Conservation (phyloP, 2,329 filamentous ascomycete species). For the Botryotinia convoluta region DNA sequence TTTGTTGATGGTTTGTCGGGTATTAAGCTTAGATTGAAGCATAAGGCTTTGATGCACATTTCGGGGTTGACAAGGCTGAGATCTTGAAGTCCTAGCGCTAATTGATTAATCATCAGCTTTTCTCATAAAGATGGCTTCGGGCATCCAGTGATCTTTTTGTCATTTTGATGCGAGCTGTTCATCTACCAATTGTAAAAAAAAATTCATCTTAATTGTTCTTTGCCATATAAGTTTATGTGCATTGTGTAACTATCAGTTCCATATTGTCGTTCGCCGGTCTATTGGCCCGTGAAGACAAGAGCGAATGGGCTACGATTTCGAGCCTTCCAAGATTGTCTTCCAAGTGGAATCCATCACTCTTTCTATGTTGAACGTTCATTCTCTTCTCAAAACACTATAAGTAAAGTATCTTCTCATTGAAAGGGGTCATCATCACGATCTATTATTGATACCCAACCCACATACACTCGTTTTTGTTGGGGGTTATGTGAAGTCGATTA, state of each 20-base stretch:
- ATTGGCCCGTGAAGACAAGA: not conserved
- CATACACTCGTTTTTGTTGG: not conserved
- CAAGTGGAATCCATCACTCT: conserved; percentile 5
- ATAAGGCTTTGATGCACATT: not conserved
- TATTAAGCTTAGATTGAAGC: not conserved
- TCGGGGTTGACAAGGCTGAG: conserved; percentile 4
- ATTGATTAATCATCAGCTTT: not conserved
- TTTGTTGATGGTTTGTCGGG: not conserved
- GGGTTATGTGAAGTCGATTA: not conserved
- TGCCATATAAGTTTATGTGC: not conserved
- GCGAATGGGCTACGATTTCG: not conserved
- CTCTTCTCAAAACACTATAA: not conserved
- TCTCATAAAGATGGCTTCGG: not conserved
- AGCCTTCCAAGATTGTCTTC: not conserved
- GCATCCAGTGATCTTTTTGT: not conserved
- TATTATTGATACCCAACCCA: not conserved
- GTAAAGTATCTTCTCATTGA: not conserved
- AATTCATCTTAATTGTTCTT: not conserved
- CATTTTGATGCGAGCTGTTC: not conserved
- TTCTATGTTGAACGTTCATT: not conserved
- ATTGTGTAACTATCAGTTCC: not conserved
- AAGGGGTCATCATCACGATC: not conserved
- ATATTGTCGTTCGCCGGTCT: not conserved
- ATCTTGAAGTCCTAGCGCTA: not conserved
- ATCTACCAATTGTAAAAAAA: not conserved